phyloP scores from a whole-genome alignment of 1,139 yeast species.

The Taphrina deformans region DNA sequence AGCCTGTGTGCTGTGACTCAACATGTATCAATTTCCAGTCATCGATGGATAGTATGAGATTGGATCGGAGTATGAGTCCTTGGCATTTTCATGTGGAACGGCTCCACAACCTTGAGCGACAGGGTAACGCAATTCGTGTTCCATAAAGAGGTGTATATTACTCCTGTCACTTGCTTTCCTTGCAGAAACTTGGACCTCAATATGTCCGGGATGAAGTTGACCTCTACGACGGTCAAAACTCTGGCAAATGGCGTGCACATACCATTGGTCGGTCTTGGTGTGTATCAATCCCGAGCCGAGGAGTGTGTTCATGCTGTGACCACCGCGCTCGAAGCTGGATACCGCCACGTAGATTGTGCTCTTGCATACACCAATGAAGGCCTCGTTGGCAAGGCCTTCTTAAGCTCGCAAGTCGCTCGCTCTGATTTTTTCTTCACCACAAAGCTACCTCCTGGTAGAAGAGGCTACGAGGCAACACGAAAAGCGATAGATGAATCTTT shows the following conservation, averaged over 20 bases:
- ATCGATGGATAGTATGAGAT: neutral
- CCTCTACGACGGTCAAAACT: neutral
- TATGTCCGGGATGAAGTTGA: neutral
- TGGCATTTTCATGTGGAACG: neutral
- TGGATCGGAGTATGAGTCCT: neutral
- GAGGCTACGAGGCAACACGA: slow-evolving; percentile 44
- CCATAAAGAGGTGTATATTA: neutral
- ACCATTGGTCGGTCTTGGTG: slow-evolving; percentile 60
- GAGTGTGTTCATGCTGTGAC: slow-evolving; percentile 43
- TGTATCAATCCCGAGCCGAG: slow-evolving; percentile 48
- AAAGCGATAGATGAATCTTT: slow-evolving; percentile 46
- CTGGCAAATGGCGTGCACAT: slow-evolving; percentile 47
- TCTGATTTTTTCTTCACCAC: slow-evolving; percentile 57
- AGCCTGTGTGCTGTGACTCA: too few species aligned
- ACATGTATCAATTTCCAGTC: too few species aligned
- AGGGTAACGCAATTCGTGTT: neutral
- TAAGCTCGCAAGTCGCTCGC: slow-evolving; percentile 51
- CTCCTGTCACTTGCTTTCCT: neutral
- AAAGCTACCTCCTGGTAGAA: slow-evolving; percentile 48
- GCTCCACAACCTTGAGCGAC: neutral
- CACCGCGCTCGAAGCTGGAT: slow-evolving; percentile 50
- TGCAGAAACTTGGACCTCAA: neutral
- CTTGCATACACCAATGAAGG: slow-evolving; percentile 62
- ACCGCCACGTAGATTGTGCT: slow-evolving; percentile 53
- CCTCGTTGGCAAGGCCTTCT: slow-evolving; percentile 60